phyloP scores from a whole-genome alignment of 495 filamentous ascomycete genomes.

The Aspergillus ostianus region DNA sequence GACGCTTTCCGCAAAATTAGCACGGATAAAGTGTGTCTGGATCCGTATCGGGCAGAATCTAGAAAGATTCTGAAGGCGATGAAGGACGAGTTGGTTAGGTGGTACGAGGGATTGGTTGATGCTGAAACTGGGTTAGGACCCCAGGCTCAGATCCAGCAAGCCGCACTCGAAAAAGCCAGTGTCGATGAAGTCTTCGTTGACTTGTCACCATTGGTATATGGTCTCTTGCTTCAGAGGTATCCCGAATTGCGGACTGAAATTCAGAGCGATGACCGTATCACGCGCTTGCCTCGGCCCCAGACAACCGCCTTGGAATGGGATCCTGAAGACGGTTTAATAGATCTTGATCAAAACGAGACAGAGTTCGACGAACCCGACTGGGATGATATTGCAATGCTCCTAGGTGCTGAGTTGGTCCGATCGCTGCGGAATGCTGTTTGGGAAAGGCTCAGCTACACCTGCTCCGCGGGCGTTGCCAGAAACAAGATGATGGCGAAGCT shows the following conservation, averaged over 20 bases:
- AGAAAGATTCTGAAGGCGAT: conserved; percentile 78
- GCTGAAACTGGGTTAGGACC: conserved; percentile 20
- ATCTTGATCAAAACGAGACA: conserved; percentile 66
- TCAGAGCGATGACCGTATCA: conserved; percentile 68
- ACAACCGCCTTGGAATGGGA: conserved; percentile 78
- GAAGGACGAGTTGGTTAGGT: conserved; percentile 61
- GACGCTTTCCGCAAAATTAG: conserved; percentile 71
- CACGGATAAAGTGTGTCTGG: conserved; percentile 88
- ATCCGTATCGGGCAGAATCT: conserved; percentile 87
- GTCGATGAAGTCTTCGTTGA: conserved; percentile 93
- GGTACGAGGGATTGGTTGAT: conserved; percentile 23
- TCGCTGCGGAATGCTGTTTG: conserved; percentile 65
- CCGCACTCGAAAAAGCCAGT: conserved; percentile 82
- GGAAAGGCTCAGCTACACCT: conserved; percentile 76
- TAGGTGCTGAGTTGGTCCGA: conserved; percentile 87
- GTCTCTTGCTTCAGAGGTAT: conserved; percentile 71
- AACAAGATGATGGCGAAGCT: conserved; percentile 98
- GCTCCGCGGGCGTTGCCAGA: conserved; percentile 79
- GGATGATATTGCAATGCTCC: conserved; percentile 87
- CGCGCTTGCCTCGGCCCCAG: conserved; percentile 70
- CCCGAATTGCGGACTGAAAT: conserved; percentile 65
- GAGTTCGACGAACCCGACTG: conserved; percentile 87
- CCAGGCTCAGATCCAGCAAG: conserved; percentile 53
- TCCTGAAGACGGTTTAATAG: conserved; percentile 69
- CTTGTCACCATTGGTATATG: conserved; percentile 77